Base-by-base conservation (phyloP, 495 filamentous ascomycete genomes). In the Xylaria cubensis region DNA sequence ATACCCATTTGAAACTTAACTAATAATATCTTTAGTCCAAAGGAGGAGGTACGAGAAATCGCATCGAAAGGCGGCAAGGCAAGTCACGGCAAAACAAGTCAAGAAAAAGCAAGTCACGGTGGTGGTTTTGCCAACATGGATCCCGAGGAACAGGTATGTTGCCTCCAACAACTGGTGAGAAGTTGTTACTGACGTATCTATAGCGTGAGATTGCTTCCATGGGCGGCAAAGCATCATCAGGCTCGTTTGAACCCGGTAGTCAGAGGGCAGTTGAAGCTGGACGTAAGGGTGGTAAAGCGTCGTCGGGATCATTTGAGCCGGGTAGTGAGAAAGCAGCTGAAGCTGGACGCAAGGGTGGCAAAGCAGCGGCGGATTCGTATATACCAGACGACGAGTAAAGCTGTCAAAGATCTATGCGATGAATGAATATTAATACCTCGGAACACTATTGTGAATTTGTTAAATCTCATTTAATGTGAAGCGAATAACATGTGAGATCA, bases 21-120 rank as follows among this genome's bases (percentile, higher is more conserved):
- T 68, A 56, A 68, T 8, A 56, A n/a, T 29, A 17, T 42, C 1
- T 3, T 36, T 56, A 76, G 72, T 48, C 81, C 88, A 58, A 85
- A 85, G 73, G 87, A 88, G 53, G 86, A 91, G 69, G 88, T 90
- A 21, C 80, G 81, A 29, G 82, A 83, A 24, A 86, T 88, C 58
- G 88, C 85, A 0, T 74, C 78, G 1, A 88, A 88, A 74, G 87
- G 86, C 7, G 86, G 84, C n/a, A 82, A 86, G 64, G 78, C 81
- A 10, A 67, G 64, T 29, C 26, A 29, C 2, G 26, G 26, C 26
- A 29, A 29, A 29, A 29, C 26, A 29, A 29, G 26, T 29, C 1
- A 29, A 1, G 26, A 29, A 1, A 29, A 29, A 29, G 26, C 26
- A 29, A 29, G 26, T 2, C 26, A 29, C 26, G 26, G 26, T 55